Evolutionary conservation across 208 protist genomes (phyloP).

Genomic region (Trypanosoma brucei): DNA sequence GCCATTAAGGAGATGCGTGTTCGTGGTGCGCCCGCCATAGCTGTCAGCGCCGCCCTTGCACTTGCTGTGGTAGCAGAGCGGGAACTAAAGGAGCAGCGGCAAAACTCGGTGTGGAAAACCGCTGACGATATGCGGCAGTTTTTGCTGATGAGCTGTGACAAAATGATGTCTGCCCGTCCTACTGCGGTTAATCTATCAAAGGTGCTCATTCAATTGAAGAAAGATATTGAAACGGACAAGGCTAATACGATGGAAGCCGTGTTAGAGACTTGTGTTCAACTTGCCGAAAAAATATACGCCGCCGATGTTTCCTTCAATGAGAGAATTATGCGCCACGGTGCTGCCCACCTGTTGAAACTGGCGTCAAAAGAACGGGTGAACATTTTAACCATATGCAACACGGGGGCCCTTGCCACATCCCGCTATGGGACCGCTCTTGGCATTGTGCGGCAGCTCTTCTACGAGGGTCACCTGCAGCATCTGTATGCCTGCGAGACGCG

Average conservation of each 20-base stretch:
- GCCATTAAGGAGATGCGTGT: constrained; percentile 94
- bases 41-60: constrained; percentile 89
- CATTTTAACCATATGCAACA: constrained; percentile 95
- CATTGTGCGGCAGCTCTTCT: constrained; percentile 88
- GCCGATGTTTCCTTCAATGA: constrained; percentile 90
- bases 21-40: constrained; percentile 94
- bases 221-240: constrained; percentile 29
- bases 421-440: constrained; percentile 93
- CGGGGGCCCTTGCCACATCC: constrained; percentile 89
- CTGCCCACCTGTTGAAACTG: constrained; percentile 14
- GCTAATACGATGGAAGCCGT: constrained; percentile 24
- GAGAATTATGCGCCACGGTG: constrained; percentile 88
- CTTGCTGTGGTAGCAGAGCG: constrained; percentile 82
- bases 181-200: constrained; percentile 96
- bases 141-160: constrained; percentile 73
- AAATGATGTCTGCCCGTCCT: constrained; percentile 89
- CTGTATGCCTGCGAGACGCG: constrained; percentile 93
- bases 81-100: constrained; percentile 20
- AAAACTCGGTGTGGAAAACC: constrained; percentile 21
- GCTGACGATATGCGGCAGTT: constrained; percentile 41
- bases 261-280: constrained; percentile 45
- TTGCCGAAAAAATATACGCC: constrained; percentile 85
- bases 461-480: constrained; percentile 66
- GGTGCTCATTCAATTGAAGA: constrained; percentile 65
- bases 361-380: constrained; percentile 35